Evolutionary conservation across 2,329 filamentous ascomycete species (phyloP).

Genomic region (Monosporascus sp.): DNA sequence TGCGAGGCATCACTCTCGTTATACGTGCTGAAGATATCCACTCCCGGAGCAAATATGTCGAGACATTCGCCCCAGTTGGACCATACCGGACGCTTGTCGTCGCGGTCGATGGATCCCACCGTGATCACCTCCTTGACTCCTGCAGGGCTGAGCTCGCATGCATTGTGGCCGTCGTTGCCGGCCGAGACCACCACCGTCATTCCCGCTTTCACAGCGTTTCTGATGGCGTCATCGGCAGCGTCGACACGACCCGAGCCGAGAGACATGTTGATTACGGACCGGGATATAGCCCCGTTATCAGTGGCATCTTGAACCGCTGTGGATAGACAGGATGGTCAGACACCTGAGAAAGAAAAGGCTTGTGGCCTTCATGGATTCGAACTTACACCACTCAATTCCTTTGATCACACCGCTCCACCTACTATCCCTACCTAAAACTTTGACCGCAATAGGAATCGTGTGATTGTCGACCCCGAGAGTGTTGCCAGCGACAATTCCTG

Average conservation of each 20-base stretch:
- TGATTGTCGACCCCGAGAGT: conserved; percentile 22
- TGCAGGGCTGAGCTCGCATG: conserved; percentile 18
- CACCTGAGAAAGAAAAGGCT: neutral
- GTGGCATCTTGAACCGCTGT: conserved; percentile 21
- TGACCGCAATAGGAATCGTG: conserved; percentile 20
- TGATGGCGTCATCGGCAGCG: conserved; percentile 15
- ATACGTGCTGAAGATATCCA: conserved; percentile 17
- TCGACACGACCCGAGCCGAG: conserved; percentile 13
- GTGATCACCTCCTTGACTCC: conserved; percentile 18
- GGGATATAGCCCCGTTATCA: conserved; percentile 8
- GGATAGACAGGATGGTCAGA: conserved; percentile 2
- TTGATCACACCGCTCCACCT: conserved; percentile 13
- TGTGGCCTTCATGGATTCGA: neutral
- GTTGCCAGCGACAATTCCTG: conserved; percentile 19
- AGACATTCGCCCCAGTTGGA: conserved; percentile 22
- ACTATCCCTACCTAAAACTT: conserved; percentile 16
- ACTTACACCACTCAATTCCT: conserved; percentile 23
- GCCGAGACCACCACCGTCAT: conserved; percentile 22
- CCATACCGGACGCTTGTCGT: conserved; percentile 15
- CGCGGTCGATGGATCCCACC: conserved; percentile 18
- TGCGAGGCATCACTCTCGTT: conserved; percentile 12
- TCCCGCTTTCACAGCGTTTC: conserved; percentile 12
- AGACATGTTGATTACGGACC: conserved; percentile 25
- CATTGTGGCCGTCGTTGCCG: conserved; percentile 19
- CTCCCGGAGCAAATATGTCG: conserved; percentile 21